Base-by-base conservation (phyloP, 2,329 filamentous ascomycete species). In the Rutstroemia sydowiana region DNA sequence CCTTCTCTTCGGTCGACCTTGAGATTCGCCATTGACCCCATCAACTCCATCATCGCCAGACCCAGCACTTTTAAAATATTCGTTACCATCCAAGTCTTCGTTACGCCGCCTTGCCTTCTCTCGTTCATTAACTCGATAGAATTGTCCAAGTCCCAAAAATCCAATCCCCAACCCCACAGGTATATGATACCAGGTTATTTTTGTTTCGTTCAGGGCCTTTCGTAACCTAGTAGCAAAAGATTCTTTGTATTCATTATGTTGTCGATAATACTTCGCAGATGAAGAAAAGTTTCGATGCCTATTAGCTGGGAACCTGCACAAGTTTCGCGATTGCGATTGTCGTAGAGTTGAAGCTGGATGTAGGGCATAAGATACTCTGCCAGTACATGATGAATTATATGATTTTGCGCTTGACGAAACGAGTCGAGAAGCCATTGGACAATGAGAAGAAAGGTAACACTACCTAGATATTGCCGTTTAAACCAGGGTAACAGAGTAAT, bases 121-220 rank as follows among this genome's bases (percentile, higher is more conserved):
- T 26, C 77, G 67, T 39, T 73, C 67, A 54, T 75, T 77, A 40
- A 82, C 74, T 59, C 79, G 77, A 62, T 83, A 84, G 59, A 86
- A 75, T 58, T 87, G 83, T 52, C 79, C 73, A 32, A 79, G 69
- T 23, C 82, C 84, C 1, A 88, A 73, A 61, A 87, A 84, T 41
- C 73, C 81, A 59, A 88, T 79, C 30, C 85, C 85, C 9, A 88
- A 70, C 10, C 77, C 81, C 42, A 87, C 74, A 13, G 85, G 84
- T 55, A 88, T 87, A 8, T 82, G 81, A 66, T 83, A 81, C 85
- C 85, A 88, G 73, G 84, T 77, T 53, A 85, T 74, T 60, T 79
- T 84, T 31, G 84, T 87, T 36, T 77, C 74, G 36, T 74, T 71
- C 59, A 84, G 74, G 34, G 83, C 81, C 48, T 74, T 74, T 36